Evolutionary conservation across 495 filamentous ascomycete genomes (phyloP).

Genomic region (Tetracladium marchalianum): DNA sequence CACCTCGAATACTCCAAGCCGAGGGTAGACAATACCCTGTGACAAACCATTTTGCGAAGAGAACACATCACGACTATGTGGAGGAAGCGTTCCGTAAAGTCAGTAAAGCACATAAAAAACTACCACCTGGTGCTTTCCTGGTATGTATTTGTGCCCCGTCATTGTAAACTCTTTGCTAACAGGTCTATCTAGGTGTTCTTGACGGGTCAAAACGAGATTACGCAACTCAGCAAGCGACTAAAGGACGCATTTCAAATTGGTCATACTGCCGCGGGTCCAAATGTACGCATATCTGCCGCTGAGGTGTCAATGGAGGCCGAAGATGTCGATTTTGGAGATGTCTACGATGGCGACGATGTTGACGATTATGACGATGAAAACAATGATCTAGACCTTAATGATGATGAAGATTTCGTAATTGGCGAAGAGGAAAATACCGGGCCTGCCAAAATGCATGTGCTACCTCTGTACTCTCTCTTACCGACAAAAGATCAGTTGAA

Average conservation of each 20-base stretch:
- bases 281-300: conserved; percentile 61
- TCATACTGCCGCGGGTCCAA: conserved; percentile 43
- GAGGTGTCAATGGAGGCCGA: conserved; percentile 78
- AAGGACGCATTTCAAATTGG: conserved; percentile 56
- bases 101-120: conserved; percentile 76
- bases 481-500: conserved; percentile 85
- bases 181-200: conserved; percentile 63
- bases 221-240: conserved; percentile 62
- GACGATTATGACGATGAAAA: conserved; percentile 42
- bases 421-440: conserved; percentile 39
- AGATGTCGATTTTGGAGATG: conserved; percentile 71
- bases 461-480: conserved; percentile 91
- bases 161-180: too few relatives aligned
- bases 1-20: conserved; percentile 77
- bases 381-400: conserved; percentile 48
- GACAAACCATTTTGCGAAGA: conserved; percentile 76
- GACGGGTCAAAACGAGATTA: conserved; percentile 89
- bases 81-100: conserved; percentile 85
- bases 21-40: conserved; percentile 94
- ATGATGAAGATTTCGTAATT: conserved; percentile 49
- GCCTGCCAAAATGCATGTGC: conserved; percentile 58
- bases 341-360: conserved; percentile 34
- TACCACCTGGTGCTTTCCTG: conserved; percentile 85
- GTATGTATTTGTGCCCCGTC: too few relatives aligned
- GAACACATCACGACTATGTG: conserved; percentile 78